Conservation (phyloP, 139 green algal genomes). For the Volvox reticuliferus region DNA sequence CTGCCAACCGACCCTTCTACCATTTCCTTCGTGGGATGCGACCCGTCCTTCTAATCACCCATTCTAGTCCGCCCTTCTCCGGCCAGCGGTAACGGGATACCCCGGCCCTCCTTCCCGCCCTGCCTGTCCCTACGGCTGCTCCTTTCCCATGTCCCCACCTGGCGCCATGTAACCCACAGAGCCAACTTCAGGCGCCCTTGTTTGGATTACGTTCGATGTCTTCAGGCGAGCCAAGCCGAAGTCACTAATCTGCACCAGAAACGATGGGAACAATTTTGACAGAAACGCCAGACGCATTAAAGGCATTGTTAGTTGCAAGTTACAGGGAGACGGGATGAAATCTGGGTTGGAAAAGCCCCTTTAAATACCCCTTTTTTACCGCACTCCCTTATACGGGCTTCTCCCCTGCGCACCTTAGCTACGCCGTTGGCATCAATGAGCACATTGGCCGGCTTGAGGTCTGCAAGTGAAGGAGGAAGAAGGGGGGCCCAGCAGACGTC, state of each 20-base stretch:
- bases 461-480: not conserved
- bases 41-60: no score
- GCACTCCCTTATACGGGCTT: not conserved
- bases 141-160: not conserved
- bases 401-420: not conserved
- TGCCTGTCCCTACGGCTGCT: not conserved
- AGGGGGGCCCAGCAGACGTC: no score
- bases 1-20: not conserved
- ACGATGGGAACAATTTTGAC: not conserved
- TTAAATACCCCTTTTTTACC: not conserved
- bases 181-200: slow-evolving; percentile 25
- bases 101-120: no score
- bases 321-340: no score
- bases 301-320: no score
- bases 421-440: slow-evolving; percentile 19
- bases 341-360: no score
- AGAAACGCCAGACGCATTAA: not conserved
- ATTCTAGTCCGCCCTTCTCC: no score
- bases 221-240: slow-evolving; percentile 60
- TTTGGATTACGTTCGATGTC: slow-evolving; percentile 65
- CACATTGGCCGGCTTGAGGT: slow-evolving; percentile 41
- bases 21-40: not conserved
- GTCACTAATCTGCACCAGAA: slow-evolving; percentile 42
- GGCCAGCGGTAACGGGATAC: no score
- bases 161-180: slow-evolving; percentile 40